Evolutionary conservation across 129 eudicot species (phyloP), one percentile per base, ranked within the genome.

Genomic region (Pittosporum tobira): DNA sequence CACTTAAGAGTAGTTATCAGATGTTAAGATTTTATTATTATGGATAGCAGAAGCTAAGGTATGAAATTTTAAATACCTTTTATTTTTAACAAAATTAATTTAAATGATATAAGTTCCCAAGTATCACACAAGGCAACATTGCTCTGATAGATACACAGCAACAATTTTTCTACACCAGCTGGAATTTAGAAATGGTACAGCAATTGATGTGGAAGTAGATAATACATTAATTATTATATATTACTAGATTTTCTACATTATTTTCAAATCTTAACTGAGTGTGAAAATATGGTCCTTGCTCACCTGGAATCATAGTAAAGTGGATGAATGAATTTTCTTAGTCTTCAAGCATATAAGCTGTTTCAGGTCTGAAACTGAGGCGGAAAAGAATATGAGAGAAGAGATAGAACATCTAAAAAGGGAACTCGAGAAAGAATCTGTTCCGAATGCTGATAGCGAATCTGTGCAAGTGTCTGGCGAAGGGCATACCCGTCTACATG

Each of bases 351-450:
- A 6, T n/a, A 36, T 1, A 63, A 2, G 3, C 2, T 57, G 61
- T 68, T 71, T 53, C 79, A 78, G 89, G 79, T 63, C 74, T 38
- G 84, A 82, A 75, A 74, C 84, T 15, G 81, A 82, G 66, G 79
- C 52, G 34, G 89, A 82, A 63, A 82, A 78, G 74, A 79, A 42
- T 18, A 36, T 82, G 67, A 82, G 71, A 65, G 79, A 56, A 61
- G 84, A 78, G 55, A 74, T 82, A 26, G 84, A 71, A 11, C 46
- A 50, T 2, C 54, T 82, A 49, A 82, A 69, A 51, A 65, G 51
- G 40, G 77, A 72, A 38, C 63, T 71, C 24, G 71, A 71, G 57
- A 71, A 25, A 25, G 56, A 65, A 40, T 60, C 63, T 37, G 63
- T 34, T 59, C 22, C 68, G 10, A 9, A 51, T 36, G 60, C 36